Base-by-base conservation (phyloP, 306 rosid genomes). In the Astragalus membranaceus region DNA sequence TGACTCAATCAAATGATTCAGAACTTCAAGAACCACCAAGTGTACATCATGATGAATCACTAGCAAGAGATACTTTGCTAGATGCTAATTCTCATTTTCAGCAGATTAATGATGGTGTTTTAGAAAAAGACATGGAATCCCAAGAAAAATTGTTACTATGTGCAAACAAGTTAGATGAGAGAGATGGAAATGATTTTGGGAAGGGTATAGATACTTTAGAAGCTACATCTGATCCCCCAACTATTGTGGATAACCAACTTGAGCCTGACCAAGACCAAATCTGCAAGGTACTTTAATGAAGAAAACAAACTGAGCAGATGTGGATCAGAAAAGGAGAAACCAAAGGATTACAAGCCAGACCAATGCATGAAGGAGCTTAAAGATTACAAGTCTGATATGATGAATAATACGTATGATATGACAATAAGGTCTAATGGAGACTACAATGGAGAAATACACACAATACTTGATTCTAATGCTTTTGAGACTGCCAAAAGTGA, bases 121-220 rank as follows among this genome's bases (percentile, higher is more conserved):
- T 35, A 16, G 85, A 37, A 42, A 75, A 84, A 49, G 78, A 68
- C 51, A 64, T 69, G 62, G 77, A 63, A 67, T 30, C 6, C 41
- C 71, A 61, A 55, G 85, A 75, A 52, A 49, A 56, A 7, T 12
- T 35, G 66, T 9, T 46, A n/a, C n/a, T n/a, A 32, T 36, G 39
- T 10, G 33, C 23, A 17, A 73, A 69, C 49, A 35, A 70, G 53
- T 35, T 51, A 8, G 11, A 39, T 37, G 16, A 57, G 5, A 51
- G 62, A 32, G 73, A 70, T 46, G 76, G 65, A 72, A 78, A 66
- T 13, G 75, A 52, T 53, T 32, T 52, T 9, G 84, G 57, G 39
- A 47, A 36, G 64, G 80, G 59, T 72, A 52, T 65, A 56, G 43
- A 35, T 41, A 14, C 67, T 17, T 60, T 59, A 48, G 67, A 17